Evolutionary conservation across 352 stramenopile species (phyloP).

Genomic region (Globisporangium radiosum): DNA sequence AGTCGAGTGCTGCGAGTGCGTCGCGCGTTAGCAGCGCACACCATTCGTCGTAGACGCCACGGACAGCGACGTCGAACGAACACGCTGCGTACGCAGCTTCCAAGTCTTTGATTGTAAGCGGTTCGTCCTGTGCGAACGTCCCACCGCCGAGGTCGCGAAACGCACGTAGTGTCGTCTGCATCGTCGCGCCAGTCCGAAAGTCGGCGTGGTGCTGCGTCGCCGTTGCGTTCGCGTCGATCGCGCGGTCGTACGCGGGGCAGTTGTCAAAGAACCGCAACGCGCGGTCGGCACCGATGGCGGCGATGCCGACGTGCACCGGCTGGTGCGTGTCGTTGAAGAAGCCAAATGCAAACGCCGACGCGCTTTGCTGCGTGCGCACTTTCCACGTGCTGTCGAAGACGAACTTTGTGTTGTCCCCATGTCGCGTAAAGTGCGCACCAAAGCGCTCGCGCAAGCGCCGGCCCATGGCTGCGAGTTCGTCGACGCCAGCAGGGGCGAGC

Average conservation of each 20-base stretch:
- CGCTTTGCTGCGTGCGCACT: constrained; percentile 69
- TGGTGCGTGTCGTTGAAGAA: constrained; percentile 58
- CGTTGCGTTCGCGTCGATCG: constrained; percentile 57
- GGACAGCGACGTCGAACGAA: constrained; percentile 72
- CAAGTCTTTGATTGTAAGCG: constrained; percentile 49
- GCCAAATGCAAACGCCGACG: constrained; percentile 61
- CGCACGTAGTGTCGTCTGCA: constrained; percentile 39
- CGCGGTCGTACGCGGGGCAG: constrained; percentile 49
- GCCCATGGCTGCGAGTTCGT: constrained; percentile 57
- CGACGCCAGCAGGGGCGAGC: constrained; percentile 48
- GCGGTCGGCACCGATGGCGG: constrained; percentile 46
- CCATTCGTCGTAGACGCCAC: constrained; percentile 41
- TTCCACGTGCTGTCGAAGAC: constrained; percentile 82
- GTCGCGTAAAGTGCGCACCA: constrained; percentile 12
- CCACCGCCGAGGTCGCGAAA: constrained; percentile 27
- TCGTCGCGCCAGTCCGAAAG: constrained; percentile 44
- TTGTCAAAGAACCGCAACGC: constrained; percentile 82
- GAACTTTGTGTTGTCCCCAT: constrained; percentile 31
- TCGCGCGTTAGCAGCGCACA: constrained; percentile 59
- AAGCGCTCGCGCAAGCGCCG: constrained; percentile 44
- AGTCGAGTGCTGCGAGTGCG: constrained; percentile 75
- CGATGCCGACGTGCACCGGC: constrained; percentile 46
- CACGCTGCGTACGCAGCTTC: constrained; percentile 75
- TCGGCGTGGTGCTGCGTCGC: constrained; percentile 44
- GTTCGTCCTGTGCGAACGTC: neutral